These are phyloP conservation scores for Ustulina deusta DNA, from an alignment of 2,329 filamentous ascomycete genomes.

Conservation along the genomic window DNA sequence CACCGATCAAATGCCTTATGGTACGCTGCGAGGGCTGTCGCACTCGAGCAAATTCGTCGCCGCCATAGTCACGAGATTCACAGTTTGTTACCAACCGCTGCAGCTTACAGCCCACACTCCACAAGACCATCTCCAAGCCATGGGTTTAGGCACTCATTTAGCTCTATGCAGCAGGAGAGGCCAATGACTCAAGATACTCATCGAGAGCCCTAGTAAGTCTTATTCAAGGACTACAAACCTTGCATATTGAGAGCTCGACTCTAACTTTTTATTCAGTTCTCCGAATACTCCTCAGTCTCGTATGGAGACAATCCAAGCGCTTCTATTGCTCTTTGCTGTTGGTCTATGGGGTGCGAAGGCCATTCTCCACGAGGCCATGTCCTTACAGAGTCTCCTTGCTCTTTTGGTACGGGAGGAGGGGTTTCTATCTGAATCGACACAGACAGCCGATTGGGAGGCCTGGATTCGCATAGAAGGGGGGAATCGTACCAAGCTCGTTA, in stretches of 20 bases:
- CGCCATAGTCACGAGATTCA: conserved; percentile 69
- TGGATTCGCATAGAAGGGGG: conserved; percentile 70
- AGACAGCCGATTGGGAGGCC: conserved; percentile 67
- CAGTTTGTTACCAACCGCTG: conserved; percentile 66
- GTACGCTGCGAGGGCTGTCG: conserved; percentile 70
- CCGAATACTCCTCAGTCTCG: conserved; percentile 70
- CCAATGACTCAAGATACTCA: conserved; percentile 69
- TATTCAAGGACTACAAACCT: background rate
- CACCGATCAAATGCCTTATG: conserved; percentile 70
- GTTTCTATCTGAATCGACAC: conserved; percentile 61
- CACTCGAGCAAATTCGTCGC: conserved; percentile 69
- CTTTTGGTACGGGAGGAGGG: conserved; percentile 70
- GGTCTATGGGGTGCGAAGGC: conserved; percentile 72
- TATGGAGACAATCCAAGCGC: conserved; percentile 73
- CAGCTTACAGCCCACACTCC: conserved; percentile 70
- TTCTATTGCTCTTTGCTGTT: conserved; percentile 70
- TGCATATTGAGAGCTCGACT: background rate
- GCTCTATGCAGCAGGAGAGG: conserved; percentile 68
- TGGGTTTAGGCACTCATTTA: conserved; percentile 69
- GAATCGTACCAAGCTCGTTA: conserved; percentile 69
- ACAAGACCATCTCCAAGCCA: conserved; percentile 69
- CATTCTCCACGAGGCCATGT: conserved; percentile 70
- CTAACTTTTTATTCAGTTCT: conserved; percentile 53
- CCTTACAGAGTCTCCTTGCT: conserved; percentile 68
- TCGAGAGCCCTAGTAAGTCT: conserved; percentile 68